These are phyloP conservation scores for Cryptosporidium meleagridis DNA, from an alignment of 169 alveolate species.

Conservation along the genomic window DNA sequence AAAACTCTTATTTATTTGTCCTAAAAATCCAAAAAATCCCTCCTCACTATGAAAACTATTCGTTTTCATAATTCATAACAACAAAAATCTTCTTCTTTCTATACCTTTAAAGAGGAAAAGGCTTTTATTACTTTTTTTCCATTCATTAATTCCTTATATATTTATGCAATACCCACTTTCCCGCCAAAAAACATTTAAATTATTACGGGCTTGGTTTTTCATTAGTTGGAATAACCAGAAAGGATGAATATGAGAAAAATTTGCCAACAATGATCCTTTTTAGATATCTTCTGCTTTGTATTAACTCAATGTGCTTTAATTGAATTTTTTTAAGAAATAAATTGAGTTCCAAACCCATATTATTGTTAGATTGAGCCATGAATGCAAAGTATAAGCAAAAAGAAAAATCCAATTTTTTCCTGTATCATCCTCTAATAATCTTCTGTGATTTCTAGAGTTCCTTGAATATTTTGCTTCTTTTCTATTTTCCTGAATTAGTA, in stretches of 20 bases:
- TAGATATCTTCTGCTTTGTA: too few relatives aligned
- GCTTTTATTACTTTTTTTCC: background rate
- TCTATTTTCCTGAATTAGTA: background rate
- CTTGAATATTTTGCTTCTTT: background rate
- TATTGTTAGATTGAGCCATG: background rate
- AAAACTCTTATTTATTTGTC: background rate
- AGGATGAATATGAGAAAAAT: background rate
- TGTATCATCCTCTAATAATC: background rate
- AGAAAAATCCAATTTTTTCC: background rate
- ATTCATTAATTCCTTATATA: background rate
- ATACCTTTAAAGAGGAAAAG: background rate
- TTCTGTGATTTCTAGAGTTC: background rate
- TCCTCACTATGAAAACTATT: constrained; percentile 11
- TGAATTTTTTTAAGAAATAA: background rate
- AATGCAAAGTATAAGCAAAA: background rate
- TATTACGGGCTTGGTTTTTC: background rate
- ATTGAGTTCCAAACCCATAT: background rate
- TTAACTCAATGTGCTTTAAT: background rate
- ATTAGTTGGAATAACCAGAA: background rate
- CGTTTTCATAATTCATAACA: constrained; percentile 11
- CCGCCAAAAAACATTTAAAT: constrained; percentile 11
- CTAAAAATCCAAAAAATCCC: constrained; percentile 9
- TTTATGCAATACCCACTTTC: constrained; percentile 3
- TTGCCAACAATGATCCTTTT: too few relatives aligned
- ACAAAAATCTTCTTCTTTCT: background rate